Conservation (phyloP, 768 basidiomycete species). For the Kwoniella dejecticola region DNA sequence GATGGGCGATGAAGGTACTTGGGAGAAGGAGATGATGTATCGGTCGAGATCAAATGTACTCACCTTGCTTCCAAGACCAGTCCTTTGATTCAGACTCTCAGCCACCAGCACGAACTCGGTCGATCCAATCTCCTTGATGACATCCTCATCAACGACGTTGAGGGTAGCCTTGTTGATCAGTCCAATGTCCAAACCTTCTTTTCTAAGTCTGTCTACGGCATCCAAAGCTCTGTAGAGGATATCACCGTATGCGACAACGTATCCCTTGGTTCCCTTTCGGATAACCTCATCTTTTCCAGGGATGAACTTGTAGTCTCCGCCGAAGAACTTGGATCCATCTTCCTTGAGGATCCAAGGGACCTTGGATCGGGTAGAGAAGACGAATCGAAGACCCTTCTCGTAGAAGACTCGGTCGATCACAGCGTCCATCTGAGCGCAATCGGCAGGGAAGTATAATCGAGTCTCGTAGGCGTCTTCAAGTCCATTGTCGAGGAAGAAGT, state of each 20-base stretch:
- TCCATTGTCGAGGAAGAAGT: slow-evolving; percentile 84
- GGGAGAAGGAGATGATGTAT: too few relatives aligned
- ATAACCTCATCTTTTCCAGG: slow-evolving; percentile 85
- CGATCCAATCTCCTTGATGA: slow-evolving; percentile 69
- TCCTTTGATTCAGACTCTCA: slow-evolving; percentile 86
- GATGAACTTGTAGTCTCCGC: slow-evolving; percentile 69
- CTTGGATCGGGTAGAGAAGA: slow-evolving; percentile 87
- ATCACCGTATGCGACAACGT: slow-evolving; percentile 82
- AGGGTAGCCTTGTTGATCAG: slow-evolving; percentile 83
- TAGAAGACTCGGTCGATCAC: slow-evolving; percentile 75
- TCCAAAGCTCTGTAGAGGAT: slow-evolving; percentile 83
- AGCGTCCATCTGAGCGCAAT: slow-evolving; percentile 57
- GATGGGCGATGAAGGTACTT: too few relatives aligned
- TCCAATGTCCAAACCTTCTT: slow-evolving; percentile 76
- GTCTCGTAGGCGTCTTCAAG: slow-evolving; percentile 72
- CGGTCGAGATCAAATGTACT: slow-evolving; percentile 2
- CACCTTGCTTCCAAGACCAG: slow-evolving; percentile 59
- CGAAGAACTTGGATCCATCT: slow-evolving; percentile 69
- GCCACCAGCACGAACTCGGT: slow-evolving; percentile 80
- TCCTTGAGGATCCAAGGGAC: slow-evolving; percentile 82
- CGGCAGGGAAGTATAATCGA: slow-evolving; percentile 85
- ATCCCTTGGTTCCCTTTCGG: slow-evolving; percentile 73
- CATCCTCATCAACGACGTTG: slow-evolving; percentile 80
- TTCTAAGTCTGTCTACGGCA: slow-evolving; percentile 72
- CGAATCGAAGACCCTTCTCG: slow-evolving; percentile 75